These are phyloP conservation scores for Tulasnella sp. DNA, from an alignment of 768 basidiomycete genomes.

Conservation along the genomic window DNA sequence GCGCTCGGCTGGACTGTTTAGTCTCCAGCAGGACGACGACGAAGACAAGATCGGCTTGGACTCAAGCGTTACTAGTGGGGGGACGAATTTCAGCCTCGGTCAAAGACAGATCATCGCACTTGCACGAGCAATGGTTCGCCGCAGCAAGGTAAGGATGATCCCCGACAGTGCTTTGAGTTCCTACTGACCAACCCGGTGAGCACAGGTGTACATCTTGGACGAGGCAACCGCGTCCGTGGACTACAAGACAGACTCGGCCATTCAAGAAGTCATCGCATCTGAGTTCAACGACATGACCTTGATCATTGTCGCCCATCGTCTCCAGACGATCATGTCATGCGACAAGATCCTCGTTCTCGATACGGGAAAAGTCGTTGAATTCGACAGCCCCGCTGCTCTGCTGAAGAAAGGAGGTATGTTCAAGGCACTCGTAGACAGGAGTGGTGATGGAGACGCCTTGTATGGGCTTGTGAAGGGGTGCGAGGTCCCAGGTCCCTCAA, in stretches of 20 bases:
- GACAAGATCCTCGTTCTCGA: constrained; percentile 49
- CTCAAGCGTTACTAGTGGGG: constrained; percentile 29
- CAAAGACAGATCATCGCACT: constrained; percentile 32
- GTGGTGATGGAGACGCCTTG: constrained; percentile 40
- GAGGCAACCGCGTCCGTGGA: constrained; percentile 28
- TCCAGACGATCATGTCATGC: constrained; percentile 49
- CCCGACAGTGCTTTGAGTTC: constrained; percentile 1
- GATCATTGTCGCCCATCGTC: constrained; percentile 48
- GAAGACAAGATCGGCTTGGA: constrained; percentile 24
- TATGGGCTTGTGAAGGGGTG: constrained; percentile 24
- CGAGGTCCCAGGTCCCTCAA: too few species aligned
- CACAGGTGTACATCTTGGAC: background rate
- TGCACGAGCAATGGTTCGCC: constrained; percentile 26
- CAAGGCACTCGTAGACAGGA: constrained; percentile 46
- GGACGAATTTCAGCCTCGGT: constrained; percentile 33
- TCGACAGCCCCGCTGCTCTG: constrained; percentile 40
- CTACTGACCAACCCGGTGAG: too few species aligned
- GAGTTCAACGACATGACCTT: constrained; percentile 38
- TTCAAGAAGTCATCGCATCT: constrained; percentile 44
- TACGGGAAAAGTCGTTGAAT: constrained; percentile 45
- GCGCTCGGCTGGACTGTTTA: constrained; percentile 33
- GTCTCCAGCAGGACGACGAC: constrained; percentile 1
- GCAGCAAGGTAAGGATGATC: constrained; percentile 18
- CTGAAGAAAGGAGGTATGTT: constrained; percentile 43
- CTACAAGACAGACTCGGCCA: constrained; percentile 44